Percentiles rank a stretch among this genome's conserved stretches.
Evolutionary conservation across 805 yeast species (phyloP).

Genomic region (Barnettozyma pratensis): DNA sequence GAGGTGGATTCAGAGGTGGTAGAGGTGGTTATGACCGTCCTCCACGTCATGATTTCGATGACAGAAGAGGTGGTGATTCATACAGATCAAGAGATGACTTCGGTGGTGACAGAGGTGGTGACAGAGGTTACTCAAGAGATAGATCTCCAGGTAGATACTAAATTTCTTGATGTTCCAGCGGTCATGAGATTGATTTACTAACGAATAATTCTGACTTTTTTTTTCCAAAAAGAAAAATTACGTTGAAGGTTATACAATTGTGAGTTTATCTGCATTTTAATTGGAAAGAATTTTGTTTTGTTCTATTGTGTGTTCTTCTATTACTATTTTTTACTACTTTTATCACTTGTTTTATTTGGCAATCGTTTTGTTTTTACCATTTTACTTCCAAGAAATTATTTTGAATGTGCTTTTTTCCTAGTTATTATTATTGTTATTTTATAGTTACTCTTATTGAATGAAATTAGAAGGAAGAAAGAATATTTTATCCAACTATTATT

Average conservation of each 20-base stretch:
- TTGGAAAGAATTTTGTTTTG: no score
- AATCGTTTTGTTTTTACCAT: no score
- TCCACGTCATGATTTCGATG: constrained; percentile 11
- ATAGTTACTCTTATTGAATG: constrained; percentile 7
- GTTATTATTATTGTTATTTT: constrained; percentile 1
- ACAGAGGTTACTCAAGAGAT: constrained; percentile 50
- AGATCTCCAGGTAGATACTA: constrained; percentile 76
- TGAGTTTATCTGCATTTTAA: no score
- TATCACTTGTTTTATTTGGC: no score
- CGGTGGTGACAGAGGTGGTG: constrained; percentile 36
- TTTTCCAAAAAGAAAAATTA: no score
- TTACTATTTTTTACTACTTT: no score
- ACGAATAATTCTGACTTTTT: background rate
- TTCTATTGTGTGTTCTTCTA: no score
- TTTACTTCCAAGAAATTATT: no score
- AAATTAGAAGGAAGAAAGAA: background rate
- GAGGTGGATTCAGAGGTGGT: constrained; percentile 5
- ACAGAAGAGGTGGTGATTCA: constrained; percentile 8
- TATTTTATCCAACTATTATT: background rate
- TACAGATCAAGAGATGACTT: constrained; percentile 34
- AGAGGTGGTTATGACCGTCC: constrained; percentile 9
- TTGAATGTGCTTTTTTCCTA: background rate
- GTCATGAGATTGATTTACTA: background rate
- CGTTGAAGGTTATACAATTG: no score
- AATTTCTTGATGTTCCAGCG: constrained; percentile 6